Evolutionary conservation across 495 filamentous ascomycete species (phyloP).

Genomic region (Penicillium chermesinum): DNA sequence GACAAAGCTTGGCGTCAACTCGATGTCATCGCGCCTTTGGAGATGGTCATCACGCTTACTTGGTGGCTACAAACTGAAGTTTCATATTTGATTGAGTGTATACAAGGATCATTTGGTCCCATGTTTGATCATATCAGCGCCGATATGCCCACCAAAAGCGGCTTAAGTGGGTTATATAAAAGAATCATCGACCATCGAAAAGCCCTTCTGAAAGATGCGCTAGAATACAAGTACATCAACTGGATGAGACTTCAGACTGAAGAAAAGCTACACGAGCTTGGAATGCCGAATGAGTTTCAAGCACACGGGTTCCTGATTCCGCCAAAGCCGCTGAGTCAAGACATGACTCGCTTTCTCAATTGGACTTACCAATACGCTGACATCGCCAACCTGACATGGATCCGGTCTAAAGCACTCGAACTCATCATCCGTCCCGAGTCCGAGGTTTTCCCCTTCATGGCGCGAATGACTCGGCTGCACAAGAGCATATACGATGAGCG

Average conservation of each 20-base stretch:
- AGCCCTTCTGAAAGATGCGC: neutral
- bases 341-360: constrained; percentile 11
- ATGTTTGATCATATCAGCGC: constrained; percentile 4
- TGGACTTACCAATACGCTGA: constrained; percentile 7
- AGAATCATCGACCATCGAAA: constrained; percentile 1
- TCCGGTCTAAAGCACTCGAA: neutral
- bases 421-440: neutral
- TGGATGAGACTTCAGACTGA: constrained; percentile 24
- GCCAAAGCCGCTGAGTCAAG: constrained; percentile 20
- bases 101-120: constrained; percentile 8
- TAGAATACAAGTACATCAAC: constrained; percentile 14
- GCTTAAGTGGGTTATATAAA: neutral
- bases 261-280: constrained; percentile 12
- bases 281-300: constrained; percentile 12
- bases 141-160: neutral
- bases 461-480: neutral
- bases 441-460: neutral
- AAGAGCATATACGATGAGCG: neutral
- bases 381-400: neutral
- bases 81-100: constrained; percentile 6
- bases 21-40: constrained; percentile 26
- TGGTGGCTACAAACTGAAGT: constrained; percentile 8
- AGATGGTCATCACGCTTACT: neutral
- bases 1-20: constrained; percentile 28
- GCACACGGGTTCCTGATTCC: constrained; percentile 15